These are phyloP conservation scores for Graphilbum ipis-grandicollis DNA, from an alignment of 2,329 filamentous ascomycete species.

Conservation along the genomic window DNA sequence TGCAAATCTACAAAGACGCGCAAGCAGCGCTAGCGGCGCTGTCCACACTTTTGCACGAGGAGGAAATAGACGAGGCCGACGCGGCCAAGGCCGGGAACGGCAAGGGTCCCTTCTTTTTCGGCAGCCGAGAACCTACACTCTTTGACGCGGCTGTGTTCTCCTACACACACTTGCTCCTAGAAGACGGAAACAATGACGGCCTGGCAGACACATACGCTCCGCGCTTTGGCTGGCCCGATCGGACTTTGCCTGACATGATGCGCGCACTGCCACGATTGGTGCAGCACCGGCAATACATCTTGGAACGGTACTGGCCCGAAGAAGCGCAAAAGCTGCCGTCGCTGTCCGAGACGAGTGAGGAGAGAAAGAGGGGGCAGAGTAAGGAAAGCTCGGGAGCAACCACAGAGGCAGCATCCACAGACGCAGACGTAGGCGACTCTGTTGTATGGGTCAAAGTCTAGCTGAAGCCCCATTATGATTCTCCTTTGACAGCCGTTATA, in stretches of 20 bases:
- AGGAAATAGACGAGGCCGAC: neutral
- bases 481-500: too few species aligned
- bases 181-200: slow-evolving; percentile 18
- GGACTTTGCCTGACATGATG: slow-evolving; percentile 39
- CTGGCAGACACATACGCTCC: neutral
- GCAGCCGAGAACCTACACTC: slow-evolving; percentile 48
- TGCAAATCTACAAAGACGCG: slow-evolving; percentile 24
- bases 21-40: slow-evolving; percentile 28
- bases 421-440: slow-evolving; percentile 1
- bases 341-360: too few species aligned
- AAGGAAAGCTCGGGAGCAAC: neutral
- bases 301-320: slow-evolving; percentile 13
- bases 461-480: neutral
- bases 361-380: neutral
- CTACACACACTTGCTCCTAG: slow-evolving; percentile 68
- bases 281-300: slow-evolving; percentile 35
- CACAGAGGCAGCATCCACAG: neutral
- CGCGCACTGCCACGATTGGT: slow-evolving; percentile 43
- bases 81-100: slow-evolving; percentile 11
- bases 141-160: slow-evolving; percentile 86
- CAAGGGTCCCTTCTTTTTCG: slow-evolving; percentile 24
- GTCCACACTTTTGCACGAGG: slow-evolving; percentile 18
- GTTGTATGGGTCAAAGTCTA: slow-evolving; percentile 5
- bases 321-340: neutral
- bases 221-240: slow-evolving; percentile 44